Evolutionary conservation across 345 rosid genomes (phyloP), one percentile per base, ranked within the genome.

Genomic region (Ceriops zippeliana): DNA sequence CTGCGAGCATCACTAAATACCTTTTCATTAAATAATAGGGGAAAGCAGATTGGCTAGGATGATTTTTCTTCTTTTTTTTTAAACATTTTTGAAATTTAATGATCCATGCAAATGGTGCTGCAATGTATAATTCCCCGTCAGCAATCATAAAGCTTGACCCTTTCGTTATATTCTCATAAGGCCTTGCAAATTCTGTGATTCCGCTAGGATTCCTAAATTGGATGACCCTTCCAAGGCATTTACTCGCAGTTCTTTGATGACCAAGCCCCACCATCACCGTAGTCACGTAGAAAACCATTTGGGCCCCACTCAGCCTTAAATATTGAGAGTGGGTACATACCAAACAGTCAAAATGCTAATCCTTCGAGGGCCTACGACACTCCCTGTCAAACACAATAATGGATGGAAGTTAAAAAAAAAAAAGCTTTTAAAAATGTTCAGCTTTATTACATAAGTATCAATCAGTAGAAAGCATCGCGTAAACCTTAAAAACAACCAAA

Each of bases 401-500:
- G 28, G 47, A 65, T n/a, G 19, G 17, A 46, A 28, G 56, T 20
- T 34, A 5, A 20, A n/a, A 52, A 22, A n/a, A 52, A 22, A 22
- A 24, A 24, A 24, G 0, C 16, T 9, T 7, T 7, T 21, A 26
- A 37, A 66, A 30, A 9, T 19, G 16, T 22, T 5, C 16, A 15
- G 7, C 27, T 35, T 54, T 22, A 9, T 16, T 27, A 37, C 34
- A 54, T 26, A 42, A 42, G 47, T 66, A 13, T 2, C 52, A 8
- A 20, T 22, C 24, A 26, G 4, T 19, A 24, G 34, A 34, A 6
- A 52, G 1, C 0, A 19, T 22, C 15, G 19, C 6, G 35, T 5
- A 24, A 16, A 69, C 64, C 65, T 27, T 49, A 60, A 60, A 21
- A 15, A 26, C 26, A 58, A n/a, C 49, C 10, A 67, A 11, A 59